Conservation (phyloP, 345 rosid species). For the Boechera divaricarpa region DNA sequence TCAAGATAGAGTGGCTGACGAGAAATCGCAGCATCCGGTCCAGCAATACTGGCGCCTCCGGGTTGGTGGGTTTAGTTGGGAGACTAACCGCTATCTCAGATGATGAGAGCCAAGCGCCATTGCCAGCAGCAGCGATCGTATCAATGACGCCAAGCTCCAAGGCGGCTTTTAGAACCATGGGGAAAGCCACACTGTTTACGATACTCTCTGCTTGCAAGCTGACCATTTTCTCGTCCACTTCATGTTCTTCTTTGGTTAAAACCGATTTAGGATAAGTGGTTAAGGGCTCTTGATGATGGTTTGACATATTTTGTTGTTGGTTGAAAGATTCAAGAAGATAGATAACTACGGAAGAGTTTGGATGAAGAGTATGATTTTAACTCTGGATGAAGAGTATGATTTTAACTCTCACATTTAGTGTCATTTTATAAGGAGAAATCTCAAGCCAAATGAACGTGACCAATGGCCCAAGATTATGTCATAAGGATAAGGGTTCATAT, state of each 20-base stretch:
- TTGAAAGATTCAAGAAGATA: not conserved
- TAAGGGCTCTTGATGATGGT: constrained; percentile 16
- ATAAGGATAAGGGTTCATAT: too few relatives aligned
- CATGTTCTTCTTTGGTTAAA: constrained; percentile 30
- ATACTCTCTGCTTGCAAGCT: constrained; percentile 40
- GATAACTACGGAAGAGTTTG: not conserved
- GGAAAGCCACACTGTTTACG: constrained; percentile 43
- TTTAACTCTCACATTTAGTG: constrained; percentile 3
- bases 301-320: constrained; percentile 19
- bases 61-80: constrained; percentile 46
- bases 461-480: too few relatives aligned
- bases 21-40: constrained; percentile 61
- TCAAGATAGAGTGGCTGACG: constrained; percentile 53
- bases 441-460: not conserved
- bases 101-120: constrained; percentile 49
- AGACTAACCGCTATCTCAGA: constrained; percentile 51
- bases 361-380: not conserved
- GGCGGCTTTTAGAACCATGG: constrained; percentile 59
- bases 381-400: not conserved
- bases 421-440: constrained; percentile 22
- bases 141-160: constrained; percentile 59
- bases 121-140: constrained; percentile 47
- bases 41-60: constrained; percentile 51
- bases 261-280: constrained; percentile 20
- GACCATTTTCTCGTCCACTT: constrained; percentile 13